Conservation (phyloP, 371 early-diverging fungal genomes). For the Rhizopus arrhizus region DNA sequence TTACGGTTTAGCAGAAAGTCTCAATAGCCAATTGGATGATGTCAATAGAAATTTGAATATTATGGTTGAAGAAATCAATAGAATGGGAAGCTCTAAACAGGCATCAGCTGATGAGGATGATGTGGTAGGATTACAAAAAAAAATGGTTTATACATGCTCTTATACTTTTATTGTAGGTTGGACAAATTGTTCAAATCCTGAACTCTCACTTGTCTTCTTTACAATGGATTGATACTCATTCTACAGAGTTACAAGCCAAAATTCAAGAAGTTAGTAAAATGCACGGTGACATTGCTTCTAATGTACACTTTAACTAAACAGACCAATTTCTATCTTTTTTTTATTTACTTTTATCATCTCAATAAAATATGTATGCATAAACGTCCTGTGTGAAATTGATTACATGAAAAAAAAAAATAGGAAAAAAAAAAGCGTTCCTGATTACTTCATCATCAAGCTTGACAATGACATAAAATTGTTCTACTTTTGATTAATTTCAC, state of each 20-base stretch:
- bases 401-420: too few relatives aligned
- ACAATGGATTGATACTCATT: slow-evolving; percentile 83
- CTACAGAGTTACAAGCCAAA: slow-evolving; percentile 51
- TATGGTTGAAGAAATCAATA: slow-evolving; percentile 89
- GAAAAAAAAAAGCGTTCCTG: too few relatives aligned
- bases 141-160: too few relatives aligned
- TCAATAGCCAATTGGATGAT: slow-evolving; percentile 87
- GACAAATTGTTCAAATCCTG: slow-evolving; percentile 86
- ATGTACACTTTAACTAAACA: slow-evolving; percentile 6
- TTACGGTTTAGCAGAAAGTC: slow-evolving; percentile 80
- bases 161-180: slow-evolving; percentile 44
- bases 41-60: slow-evolving; percentile 75
- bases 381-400: too few relatives aligned
- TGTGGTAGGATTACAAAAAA: slow-evolving; percentile 24
- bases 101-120: slow-evolving; percentile 49
- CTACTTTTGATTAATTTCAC: too few relatives aligned
- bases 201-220: slow-evolving; percentile 87
- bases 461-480: too few relatives aligned
- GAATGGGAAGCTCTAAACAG: slow-evolving; percentile 47
- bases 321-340: background rate
- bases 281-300: slow-evolving; percentile 45
- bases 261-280: slow-evolving; percentile 54
- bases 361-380: background rate
- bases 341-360: background rate
- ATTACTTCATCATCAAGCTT: too few relatives aligned